Conservation (phyloP, 495 filamentous ascomycete species). For the Collariella sp. region DNA sequence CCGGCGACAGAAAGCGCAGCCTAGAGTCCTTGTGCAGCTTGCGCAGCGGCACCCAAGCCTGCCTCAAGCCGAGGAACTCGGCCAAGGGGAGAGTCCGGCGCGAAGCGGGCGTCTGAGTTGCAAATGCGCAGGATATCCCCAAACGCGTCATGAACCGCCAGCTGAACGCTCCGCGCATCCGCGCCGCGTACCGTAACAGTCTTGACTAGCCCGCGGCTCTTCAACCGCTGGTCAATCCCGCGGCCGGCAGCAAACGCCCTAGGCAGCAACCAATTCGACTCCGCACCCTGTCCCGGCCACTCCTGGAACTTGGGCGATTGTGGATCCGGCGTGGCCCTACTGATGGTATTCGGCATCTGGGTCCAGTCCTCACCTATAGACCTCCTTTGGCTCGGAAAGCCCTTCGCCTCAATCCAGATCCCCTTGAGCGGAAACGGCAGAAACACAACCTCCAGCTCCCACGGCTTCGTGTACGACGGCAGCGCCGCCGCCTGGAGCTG, state of each 20-base stretch:
- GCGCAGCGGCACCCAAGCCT: constrained; percentile 57
- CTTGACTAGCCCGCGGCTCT: constrained; percentile 58
- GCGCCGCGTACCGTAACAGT: constrained; percentile 46
- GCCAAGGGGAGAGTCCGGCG: constrained; percentile 23
- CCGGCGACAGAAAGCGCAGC: constrained; percentile 53
- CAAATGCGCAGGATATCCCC: constrained; percentile 40
- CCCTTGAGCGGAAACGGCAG: constrained; percentile 58
- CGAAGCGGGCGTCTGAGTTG: constrained; percentile 9
- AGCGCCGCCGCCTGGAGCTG: constrained; percentile 47
- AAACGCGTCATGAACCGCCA: constrained; percentile 51
- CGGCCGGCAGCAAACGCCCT: constrained; percentile 49
- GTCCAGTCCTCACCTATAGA: constrained; percentile 49
- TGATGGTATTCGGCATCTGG: constrained; percentile 41
- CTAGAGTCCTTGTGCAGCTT: constrained; percentile 60
- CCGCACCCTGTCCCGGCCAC: constrained; percentile 37
- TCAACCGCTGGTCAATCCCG: constrained; percentile 51
- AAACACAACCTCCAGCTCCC: constrained; percentile 60
- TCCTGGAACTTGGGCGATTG: constrained; percentile 37
- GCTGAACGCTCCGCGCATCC: constrained; percentile 52
- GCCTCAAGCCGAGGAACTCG: constrained; percentile 44
- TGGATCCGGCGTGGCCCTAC: constrained; percentile 32
- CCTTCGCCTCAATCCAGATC: constrained; percentile 48
- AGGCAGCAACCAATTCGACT: constrained; percentile 47
- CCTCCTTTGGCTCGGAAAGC: constrained; percentile 38
- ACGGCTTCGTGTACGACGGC: constrained; percentile 50